Percentiles rank a stretch among this genome's conserved stretches.
Conservation (phyloP, 768 basidiomycete species). For the Auricularia auricula-judae region DNA sequence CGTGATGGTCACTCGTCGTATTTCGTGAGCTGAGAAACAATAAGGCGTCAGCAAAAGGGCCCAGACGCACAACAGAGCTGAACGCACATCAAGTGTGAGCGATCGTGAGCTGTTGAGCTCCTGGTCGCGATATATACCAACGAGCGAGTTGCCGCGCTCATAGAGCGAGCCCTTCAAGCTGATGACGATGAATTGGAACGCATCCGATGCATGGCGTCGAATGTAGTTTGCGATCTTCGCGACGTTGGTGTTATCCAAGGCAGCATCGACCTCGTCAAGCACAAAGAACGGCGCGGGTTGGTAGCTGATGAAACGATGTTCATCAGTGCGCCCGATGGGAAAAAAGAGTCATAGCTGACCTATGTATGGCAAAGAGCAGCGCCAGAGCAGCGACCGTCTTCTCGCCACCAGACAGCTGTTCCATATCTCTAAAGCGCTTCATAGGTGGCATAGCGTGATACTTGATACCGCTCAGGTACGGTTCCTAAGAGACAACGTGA, state of each 20-base stretch:
- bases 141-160: conserved; percentile 79
- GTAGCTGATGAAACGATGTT: conserved; percentile 43
- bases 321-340: neutral
- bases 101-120: conserved; percentile 87
- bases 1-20: conserved; percentile 38
- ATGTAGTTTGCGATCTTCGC: conserved; percentile 93
- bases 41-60: neutral
- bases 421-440: conserved; percentile 99
- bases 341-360: conserved; percentile 30
- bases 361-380: conserved; percentile 92
- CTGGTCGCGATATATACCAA: conserved; percentile 91
- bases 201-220: conserved; percentile 65
- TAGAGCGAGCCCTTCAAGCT: conserved; percentile 90
- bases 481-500: conserved; percentile 41
- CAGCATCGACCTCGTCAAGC: conserved; percentile 96
- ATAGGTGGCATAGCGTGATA: conserved; percentile 99
- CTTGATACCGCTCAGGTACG: conserved; percentile 82
- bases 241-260: conserved; percentile 97
- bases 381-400: conserved; percentile 98
- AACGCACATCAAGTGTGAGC: conserved; percentile 74
- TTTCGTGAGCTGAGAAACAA: conserved; percentile 38
- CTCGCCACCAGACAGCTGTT: conserved; percentile 95
- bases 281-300: conserved; percentile 98
- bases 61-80: conserved; percentile 4
- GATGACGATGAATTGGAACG: conserved; percentile 96